A percentile compares a stretch with the other conserved stretches of the same genome.
phyloP scores from a whole-genome alignment of 192 early-diverging fungal genomes.

The Coemansia sp. region DNA sequence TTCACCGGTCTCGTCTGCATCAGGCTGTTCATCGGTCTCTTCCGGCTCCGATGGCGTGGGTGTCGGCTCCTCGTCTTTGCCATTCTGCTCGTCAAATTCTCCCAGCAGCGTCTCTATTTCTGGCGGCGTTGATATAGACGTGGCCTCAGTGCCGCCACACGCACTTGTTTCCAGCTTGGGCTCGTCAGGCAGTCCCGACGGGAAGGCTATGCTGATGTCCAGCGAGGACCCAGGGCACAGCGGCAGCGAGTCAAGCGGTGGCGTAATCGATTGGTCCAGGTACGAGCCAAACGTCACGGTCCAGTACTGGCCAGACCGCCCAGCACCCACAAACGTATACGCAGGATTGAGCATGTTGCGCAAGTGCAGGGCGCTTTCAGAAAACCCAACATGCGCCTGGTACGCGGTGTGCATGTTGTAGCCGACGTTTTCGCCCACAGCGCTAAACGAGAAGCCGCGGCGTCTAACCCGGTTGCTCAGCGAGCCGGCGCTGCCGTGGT shows the following conservation, averaged over 20 bases:
- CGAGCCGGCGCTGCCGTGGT: conserved; percentile 20
- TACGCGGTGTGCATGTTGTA: conserved; percentile 19
- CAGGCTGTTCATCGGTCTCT: neutral
- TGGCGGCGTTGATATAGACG: conserved; percentile 19
- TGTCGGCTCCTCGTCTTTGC: neutral
- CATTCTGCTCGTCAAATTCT: neutral
- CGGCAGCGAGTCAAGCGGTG: conserved; percentile 21
- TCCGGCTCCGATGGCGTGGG: neutral
- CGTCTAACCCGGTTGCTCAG: conserved; percentile 22
- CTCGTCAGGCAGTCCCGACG: conserved; percentile 18
- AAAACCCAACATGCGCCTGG: conserved; percentile 18
- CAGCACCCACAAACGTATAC: conserved; percentile 32
- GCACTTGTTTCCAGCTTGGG: conserved; percentile 21
- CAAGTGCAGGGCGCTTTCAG: conserved; percentile 30
- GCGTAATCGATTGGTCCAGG: conserved; percentile 9
- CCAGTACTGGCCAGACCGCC: conserved; percentile 50
- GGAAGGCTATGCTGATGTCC: conserved; percentile 39
- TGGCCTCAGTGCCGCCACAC: conserved; percentile 32
- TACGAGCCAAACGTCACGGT: conserved; percentile 24
- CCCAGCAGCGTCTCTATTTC: conserved; percentile 17
- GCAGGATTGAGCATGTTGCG: conserved; percentile 28
- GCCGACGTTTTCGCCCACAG: conserved; percentile 29
- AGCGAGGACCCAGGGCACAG: conserved; percentile 42
- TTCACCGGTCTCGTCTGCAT: neutral
- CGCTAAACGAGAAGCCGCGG: conserved; percentile 32